Conservation (phyloP, 164 flowering plant genomes). For the Nymphaea colorata region DNA sequence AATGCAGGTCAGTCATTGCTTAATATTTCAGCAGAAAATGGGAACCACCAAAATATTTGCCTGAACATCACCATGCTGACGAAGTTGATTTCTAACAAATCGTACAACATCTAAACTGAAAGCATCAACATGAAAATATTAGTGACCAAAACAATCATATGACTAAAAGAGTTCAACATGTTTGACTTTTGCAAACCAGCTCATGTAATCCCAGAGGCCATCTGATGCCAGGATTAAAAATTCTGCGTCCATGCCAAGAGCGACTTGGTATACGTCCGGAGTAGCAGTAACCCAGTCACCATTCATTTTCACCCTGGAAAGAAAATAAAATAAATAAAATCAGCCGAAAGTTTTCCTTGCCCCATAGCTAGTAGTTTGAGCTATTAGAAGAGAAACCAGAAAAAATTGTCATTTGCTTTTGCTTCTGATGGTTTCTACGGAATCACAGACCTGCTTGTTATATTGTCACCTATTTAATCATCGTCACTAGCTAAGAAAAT, state of each 20-base stretch:
- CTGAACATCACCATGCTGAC: conserved; percentile 86
- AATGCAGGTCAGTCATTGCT: conserved; percentile 1
- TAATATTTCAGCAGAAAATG: too few relatives aligned
- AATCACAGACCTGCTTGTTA: neutral
- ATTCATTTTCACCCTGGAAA: conserved; percentile 46
- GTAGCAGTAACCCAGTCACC: conserved; percentile 67
- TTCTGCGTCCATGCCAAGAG: conserved; percentile 72
- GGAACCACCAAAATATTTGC: conserved; percentile 29
- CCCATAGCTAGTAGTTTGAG: too few relatives aligned
- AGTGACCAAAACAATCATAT: neutral
- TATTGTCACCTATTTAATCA: neutral
- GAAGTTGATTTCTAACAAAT: conserved; percentile 75
- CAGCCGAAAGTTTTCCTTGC: too few relatives aligned
- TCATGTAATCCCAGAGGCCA: conserved; percentile 97
- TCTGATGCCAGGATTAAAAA: conserved; percentile 82
- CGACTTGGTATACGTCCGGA: conserved; percentile 59
- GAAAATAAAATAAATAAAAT: too few relatives aligned
- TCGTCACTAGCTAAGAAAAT: neutral
- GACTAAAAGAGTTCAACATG: neutral
- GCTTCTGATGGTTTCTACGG: too few relatives aligned
- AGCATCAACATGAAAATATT: neutral
- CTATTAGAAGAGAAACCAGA: too few relatives aligned
- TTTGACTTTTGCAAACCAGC: conserved; percentile 35
- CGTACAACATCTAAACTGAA: conserved; percentile 50
- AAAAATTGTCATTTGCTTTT: too few relatives aligned